A percentile compares a stretch with the other conserved stretches of the same genome.
Conservation (phyloP, 228 moss, liverwort and hornwort species). For the Sphagnum fallax region DNA sequence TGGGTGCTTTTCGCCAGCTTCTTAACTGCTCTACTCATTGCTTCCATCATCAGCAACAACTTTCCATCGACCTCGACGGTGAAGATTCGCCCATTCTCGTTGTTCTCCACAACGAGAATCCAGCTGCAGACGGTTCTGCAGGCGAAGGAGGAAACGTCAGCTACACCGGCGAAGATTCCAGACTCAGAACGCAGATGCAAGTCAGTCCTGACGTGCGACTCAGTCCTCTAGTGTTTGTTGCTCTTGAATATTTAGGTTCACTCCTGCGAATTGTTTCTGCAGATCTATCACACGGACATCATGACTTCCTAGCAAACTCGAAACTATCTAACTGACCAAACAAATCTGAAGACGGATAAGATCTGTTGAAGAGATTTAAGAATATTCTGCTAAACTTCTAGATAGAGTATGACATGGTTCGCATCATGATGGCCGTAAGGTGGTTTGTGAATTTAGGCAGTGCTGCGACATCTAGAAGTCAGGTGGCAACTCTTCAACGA, state of each 20-base stretch:
- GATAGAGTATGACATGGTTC: background rate
- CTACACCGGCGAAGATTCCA: conserved; percentile 34
- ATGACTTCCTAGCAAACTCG: too few species aligned
- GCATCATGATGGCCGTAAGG: background rate
- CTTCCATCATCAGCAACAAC: conserved; percentile 56
- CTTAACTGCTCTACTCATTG: conserved; percentile 59
- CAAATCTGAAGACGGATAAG: too few species aligned
- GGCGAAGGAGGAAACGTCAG: conserved; percentile 15
- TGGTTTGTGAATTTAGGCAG: conserved; percentile 20
- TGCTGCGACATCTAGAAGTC: conserved; percentile 82
- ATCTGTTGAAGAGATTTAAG: background rate
- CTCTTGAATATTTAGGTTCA: background rate
- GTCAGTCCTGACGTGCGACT: conserved; percentile 4
- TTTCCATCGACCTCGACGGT: conserved; percentile 30
- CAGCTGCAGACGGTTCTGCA: background rate
- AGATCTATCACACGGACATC: too few species aligned
- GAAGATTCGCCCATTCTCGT: conserved; percentile 57
- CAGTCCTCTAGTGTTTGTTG: background rate
- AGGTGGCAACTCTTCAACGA: conserved; percentile 94
- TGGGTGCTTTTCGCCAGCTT: conserved; percentile 57
- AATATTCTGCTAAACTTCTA: background rate
- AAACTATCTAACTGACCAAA: too few species aligned
- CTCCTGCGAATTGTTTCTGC: too few species aligned
- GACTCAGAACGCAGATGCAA: conserved; percentile 47
- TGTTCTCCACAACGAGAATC: conserved; percentile 38